phyloP scores from a whole-genome alignment of 768 basidiomycete species.

The Clitopilus hobsonii region DNA sequence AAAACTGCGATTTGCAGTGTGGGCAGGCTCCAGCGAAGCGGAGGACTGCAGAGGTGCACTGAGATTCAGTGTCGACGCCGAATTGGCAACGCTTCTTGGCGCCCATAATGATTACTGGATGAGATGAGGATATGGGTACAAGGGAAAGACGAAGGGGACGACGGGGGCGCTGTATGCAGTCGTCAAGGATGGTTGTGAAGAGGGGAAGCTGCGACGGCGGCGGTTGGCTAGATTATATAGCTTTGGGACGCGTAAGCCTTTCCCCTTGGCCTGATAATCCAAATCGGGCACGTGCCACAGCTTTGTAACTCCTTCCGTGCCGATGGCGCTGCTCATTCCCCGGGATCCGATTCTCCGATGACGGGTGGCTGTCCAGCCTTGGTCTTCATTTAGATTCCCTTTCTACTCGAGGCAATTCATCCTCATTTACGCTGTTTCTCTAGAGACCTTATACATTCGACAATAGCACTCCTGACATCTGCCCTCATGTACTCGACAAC shows the following conservation, averaged over 20 bases:
- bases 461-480: neutral
- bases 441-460: neutral
- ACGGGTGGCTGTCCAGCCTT: neutral
- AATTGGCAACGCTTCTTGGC: constrained; percentile 88
- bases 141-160: constrained; percentile 5
- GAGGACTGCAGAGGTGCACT: constrained; percentile 75
- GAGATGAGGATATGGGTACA: neutral
- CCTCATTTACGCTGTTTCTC: neutral
- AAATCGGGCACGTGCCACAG: constrained; percentile 15
- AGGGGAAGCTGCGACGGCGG: constrained; percentile 2
- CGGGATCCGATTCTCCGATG: neutral
- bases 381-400: neutral
- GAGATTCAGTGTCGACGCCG: constrained; percentile 39
- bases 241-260: constrained; percentile 30
- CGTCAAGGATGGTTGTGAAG: constrained; percentile 7
- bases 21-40: constrained; percentile 85
- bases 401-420: neutral
- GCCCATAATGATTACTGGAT: constrained; percentile 46
- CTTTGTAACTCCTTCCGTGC: constrained; percentile 6
- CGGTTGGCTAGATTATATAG: constrained; percentile 12
- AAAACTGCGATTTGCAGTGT: constrained; percentile 75
- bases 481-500: neutral
- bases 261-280: constrained; percentile 9
- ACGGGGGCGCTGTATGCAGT: neutral
- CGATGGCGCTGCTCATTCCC: constrained; percentile 4